Evolutionary conservation across 2,329 filamentous ascomycete species (phyloP).

Genomic region (Pseudogymnoascus sp.): DNA sequence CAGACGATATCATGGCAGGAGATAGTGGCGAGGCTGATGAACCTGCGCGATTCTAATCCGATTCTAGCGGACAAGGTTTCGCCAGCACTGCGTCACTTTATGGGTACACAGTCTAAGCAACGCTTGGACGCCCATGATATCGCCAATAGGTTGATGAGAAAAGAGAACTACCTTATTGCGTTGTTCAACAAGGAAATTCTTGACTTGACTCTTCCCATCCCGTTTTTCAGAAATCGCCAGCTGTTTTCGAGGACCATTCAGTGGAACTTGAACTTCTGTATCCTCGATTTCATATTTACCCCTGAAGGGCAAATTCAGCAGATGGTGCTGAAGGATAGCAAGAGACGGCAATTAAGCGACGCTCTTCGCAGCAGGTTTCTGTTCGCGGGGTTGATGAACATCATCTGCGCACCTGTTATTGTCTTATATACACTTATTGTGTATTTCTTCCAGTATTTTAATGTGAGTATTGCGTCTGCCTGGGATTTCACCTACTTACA

Average conservation of each 20-base stretch:
- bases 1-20: slow-evolving; percentile 70
- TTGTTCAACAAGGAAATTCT: slow-evolving; percentile 95
- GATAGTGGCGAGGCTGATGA: slow-evolving; percentile 62
- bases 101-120: slow-evolving; percentile 80
- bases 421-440: slow-evolving; percentile 80
- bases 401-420: slow-evolving; percentile 79
- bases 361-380: slow-evolving; percentile 71
- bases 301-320: slow-evolving; percentile 79
- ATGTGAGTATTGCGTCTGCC: slow-evolving; percentile 45
- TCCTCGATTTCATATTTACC: slow-evolving; percentile 92
- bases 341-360: slow-evolving; percentile 69
- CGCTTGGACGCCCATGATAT: slow-evolving; percentile 94
- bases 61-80: slow-evolving; percentile 55
- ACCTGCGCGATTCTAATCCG: slow-evolving; percentile 61
- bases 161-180: slow-evolving; percentile 94
- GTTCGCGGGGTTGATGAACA: slow-evolving; percentile 77
- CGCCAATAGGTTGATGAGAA: slow-evolving; percentile 91
- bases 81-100: slow-evolving; percentile 54
- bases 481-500: not conserved
- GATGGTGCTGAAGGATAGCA: slow-evolving; percentile 76
- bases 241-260: slow-evolving; percentile 85
- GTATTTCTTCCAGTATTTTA: slow-evolving; percentile 93
- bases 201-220: slow-evolving; percentile 77
- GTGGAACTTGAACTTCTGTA: slow-evolving; percentile 84
- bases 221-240: slow-evolving; percentile 71